Conservation (phyloP, 2,329 filamentous ascomycete genomes). For the Penicillium paneum region DNA sequence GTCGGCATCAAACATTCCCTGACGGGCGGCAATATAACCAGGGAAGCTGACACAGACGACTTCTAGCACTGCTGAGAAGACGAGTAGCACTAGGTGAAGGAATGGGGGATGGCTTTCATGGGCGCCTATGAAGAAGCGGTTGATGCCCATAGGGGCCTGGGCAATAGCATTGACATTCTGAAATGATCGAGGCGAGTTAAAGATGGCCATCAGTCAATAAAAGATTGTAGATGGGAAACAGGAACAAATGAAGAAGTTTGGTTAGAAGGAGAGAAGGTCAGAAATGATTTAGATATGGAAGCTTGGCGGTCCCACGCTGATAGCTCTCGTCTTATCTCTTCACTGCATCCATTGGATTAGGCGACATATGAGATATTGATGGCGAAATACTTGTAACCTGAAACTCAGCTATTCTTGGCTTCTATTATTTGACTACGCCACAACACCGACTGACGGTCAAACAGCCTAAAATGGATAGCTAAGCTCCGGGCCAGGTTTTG, state of each 20-base stretch:
- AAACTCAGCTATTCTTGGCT: neutral
- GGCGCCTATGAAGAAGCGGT: slow-evolving; percentile 19
- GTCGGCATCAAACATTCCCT: slow-evolving; percentile 91
- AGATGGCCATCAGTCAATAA: slow-evolving; percentile 39
- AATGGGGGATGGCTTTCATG: slow-evolving; percentile 49
- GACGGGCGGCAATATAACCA: slow-evolving; percentile 84
- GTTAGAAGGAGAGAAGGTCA: neutral
- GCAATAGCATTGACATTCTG: slow-evolving; percentile 39
- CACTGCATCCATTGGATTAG: neutral
- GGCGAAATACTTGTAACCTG: neutral
- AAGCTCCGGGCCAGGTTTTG: too few relatives aligned
- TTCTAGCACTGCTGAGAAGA: slow-evolving; percentile 92
- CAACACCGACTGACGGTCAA: too few relatives aligned
- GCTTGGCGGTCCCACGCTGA: slow-evolving; percentile 9
- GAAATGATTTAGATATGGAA: neutral
- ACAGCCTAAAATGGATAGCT: too few relatives aligned
- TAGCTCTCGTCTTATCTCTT: slow-evolving; percentile 5
- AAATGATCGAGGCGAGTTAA: slow-evolving; percentile 50
- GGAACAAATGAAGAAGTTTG: neutral
- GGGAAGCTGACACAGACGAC: slow-evolving; percentile 93
- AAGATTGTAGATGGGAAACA: neutral
- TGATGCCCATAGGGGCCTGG: slow-evolving; percentile 24
- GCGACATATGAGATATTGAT: neutral
- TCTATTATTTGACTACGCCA: too few relatives aligned
- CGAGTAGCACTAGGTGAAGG: slow-evolving; percentile 68